Conservation (phyloP, 163 green algal genomes). For the Chlamydomonas reinhardtii region DNA sequence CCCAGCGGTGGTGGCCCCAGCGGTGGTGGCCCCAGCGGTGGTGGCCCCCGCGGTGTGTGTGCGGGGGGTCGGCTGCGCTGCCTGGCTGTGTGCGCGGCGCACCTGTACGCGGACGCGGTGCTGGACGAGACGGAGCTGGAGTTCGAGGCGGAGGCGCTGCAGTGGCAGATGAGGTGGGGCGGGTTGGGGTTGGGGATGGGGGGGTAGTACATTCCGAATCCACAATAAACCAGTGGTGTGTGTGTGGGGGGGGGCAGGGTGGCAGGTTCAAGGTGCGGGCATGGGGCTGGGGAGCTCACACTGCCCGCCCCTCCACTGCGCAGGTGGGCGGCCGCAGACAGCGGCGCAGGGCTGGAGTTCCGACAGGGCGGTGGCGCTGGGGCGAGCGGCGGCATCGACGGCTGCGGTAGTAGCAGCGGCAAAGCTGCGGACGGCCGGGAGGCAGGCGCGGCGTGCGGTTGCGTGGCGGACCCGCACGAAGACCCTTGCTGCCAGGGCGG, state of each 20-base stretch:
- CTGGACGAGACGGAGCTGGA: constrained; percentile 40
- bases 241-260: too few relatives aligned
- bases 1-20: too few relatives aligned
- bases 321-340: too few relatives aligned
- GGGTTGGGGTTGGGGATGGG: too few relatives aligned
- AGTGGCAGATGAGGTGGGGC: constrained; percentile 29
- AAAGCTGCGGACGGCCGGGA: neutral
- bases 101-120: constrained; percentile 17
- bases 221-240: neutral
- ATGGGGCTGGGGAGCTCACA: too few relatives aligned
- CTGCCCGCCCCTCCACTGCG: too few relatives aligned
- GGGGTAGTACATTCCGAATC: too few relatives aligned
- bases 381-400: neutral
- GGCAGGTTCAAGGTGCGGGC: too few relatives aligned
- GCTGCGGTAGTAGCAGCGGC: too few relatives aligned
- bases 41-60: too few relatives aligned
- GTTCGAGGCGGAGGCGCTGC: constrained; percentile 15
- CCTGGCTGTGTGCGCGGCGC: neutral
- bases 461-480: neutral
- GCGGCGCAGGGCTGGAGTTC: too few relatives aligned
- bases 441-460: neutral
- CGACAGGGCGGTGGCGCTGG: neutral
- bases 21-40: too few relatives aligned
- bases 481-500: neutral
- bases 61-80: constrained; percentile 19